Conservation (phyloP, 192 early-diverging fungal species). For the Backusella mclennaniae region DNA sequence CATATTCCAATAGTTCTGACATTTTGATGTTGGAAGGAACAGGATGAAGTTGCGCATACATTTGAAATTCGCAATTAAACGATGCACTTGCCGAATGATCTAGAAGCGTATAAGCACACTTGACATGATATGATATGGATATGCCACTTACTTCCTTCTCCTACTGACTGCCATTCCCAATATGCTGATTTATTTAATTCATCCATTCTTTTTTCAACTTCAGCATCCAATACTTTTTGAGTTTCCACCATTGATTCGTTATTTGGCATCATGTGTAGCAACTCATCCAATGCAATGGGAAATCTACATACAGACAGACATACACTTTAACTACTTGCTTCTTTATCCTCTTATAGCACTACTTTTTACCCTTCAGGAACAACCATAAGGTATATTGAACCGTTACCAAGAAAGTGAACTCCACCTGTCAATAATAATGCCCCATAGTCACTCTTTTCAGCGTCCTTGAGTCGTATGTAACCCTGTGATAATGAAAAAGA, state of each 20-base stretch:
- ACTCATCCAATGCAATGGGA: conserved; percentile 33
- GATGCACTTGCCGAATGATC: not conserved
- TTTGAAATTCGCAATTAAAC: conserved; percentile 40
- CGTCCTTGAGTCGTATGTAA: conserved; percentile 42
- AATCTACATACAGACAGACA: not conserved
- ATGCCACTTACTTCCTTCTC: conserved; percentile 29
- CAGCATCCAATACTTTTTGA: conserved; percentile 33
- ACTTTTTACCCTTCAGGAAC: conserved; percentile 42
- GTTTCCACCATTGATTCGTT: conserved; percentile 35
- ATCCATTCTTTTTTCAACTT: conserved; percentile 38
- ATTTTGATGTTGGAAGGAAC: conserved; percentile 37
- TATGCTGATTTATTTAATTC: conserved; percentile 25
- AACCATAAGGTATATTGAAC: conserved; percentile 48
- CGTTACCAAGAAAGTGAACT: conserved; percentile 52
- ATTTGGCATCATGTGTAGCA: conserved; percentile 47
- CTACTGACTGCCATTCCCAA: not conserved
- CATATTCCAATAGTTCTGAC: conserved; percentile 42
- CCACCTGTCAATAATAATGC: conserved; percentile 45
- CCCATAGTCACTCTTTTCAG: conserved; percentile 45
- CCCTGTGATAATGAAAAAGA: conserved; percentile 31
- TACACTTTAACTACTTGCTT: too few species aligned
- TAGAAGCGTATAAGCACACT: not conserved
- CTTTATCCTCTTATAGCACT: too few species aligned
- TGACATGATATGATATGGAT: not conserved
- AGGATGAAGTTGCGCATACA: conserved; percentile 49